Percentiles rank a stretch among this genome's conserved stretches.
Conservation (phyloP, 345 rosid species). For the Citrus glauca region DNA sequence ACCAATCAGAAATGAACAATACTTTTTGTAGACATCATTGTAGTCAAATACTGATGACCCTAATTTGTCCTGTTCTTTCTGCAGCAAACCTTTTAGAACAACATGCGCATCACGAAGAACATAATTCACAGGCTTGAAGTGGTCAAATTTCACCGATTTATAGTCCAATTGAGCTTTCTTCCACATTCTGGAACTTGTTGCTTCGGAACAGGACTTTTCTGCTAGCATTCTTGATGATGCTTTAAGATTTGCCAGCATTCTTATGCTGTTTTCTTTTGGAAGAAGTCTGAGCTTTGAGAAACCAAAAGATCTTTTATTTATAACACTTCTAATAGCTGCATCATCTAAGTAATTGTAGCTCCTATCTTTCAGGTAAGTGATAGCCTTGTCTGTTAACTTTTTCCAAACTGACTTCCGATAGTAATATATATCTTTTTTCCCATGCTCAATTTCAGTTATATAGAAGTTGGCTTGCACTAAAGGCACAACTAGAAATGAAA, state of each 20-base stretch:
- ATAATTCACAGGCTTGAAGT: constrained; percentile 42
- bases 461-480: constrained; percentile 71
- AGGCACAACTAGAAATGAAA: constrained; percentile 59
- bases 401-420: constrained; percentile 71
- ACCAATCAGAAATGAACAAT: constrained; percentile 49
- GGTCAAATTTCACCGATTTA: constrained; percentile 5
- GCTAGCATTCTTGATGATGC: constrained; percentile 40
- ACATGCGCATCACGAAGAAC: constrained; percentile 64
- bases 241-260: constrained; percentile 69
- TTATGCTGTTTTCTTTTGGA: constrained; percentile 64
- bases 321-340: constrained; percentile 35
- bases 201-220: constrained; percentile 13
- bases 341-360: constrained; percentile 37
- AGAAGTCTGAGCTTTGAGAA: constrained; percentile 67
- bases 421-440: constrained; percentile 53
- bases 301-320: constrained; percentile 39
- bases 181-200: constrained; percentile 4
- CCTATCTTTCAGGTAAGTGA: constrained; percentile 35
- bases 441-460: constrained; percentile 73
- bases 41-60: constrained; percentile 88
- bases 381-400: constrained; percentile 35
- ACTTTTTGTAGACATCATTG: constrained; percentile 68
- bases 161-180: not conserved
- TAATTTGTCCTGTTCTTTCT: constrained; percentile 58
- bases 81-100: constrained; percentile 64